Percentiles rank a stretch among this genome's conserved stretches.
phyloP scores from a whole-genome alignment of 495 filamentous ascomycete genomes.

The Hypoxylon cercidicola region DNA sequence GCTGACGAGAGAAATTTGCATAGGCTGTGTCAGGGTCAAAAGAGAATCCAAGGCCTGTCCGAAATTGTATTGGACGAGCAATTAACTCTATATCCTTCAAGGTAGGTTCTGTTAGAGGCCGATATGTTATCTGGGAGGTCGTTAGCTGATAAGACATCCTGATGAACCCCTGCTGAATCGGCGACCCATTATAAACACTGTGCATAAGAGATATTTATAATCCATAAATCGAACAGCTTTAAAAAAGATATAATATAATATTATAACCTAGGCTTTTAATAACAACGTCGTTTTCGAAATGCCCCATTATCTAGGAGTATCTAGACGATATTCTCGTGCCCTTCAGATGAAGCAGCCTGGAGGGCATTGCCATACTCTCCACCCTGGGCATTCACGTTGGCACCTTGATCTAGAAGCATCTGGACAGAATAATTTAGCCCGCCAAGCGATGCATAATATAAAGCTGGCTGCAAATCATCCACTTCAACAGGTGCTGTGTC shows the following conservation, averaged over 20 bases:
- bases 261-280: not conserved
- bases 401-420: constrained; percentile 27
- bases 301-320: constrained; percentile 30
- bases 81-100: no score
- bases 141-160: not conserved
- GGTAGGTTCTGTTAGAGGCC: no score
- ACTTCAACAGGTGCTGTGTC: constrained; percentile 3
- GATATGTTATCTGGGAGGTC: not conserved
- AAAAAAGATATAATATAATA: not conserved
- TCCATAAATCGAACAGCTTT: not conserved
- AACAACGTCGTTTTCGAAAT: not conserved
- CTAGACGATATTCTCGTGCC: constrained; percentile 35
- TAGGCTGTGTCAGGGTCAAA: no score
- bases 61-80: no score
- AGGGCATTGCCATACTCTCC: constrained; percentile 37
- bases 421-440: constrained; percentile 17
- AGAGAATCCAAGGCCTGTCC: no score
- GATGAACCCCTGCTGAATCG: not conserved
- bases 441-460: constrained; percentile 25
- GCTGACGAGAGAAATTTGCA: no score
- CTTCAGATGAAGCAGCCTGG: constrained; percentile 28
- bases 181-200: not conserved
- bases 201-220: not conserved
- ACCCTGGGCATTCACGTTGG: constrained; percentile 39
- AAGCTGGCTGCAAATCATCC: constrained; percentile 7